Evolutionary conservation across 352 stramenopile species (phyloP).

Genomic region (Pythium utonaiense): DNA sequence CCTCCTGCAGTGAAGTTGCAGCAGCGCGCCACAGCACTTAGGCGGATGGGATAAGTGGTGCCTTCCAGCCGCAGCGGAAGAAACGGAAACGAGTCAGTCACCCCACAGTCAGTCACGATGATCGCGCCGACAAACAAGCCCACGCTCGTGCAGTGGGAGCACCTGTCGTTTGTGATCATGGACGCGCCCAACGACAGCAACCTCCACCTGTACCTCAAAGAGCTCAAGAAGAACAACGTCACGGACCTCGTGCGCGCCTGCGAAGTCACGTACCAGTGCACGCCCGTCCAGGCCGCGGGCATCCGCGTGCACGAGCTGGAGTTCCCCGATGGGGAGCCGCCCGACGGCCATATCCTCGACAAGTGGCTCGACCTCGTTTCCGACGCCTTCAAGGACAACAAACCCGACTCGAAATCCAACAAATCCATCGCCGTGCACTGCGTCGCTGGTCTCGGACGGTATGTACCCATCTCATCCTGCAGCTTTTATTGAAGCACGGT

Average conservation of each 20-base stretch:
- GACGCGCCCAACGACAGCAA: slow-evolving; percentile 96
- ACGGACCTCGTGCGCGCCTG: slow-evolving; percentile 94
- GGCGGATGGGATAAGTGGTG: slow-evolving; percentile 46
- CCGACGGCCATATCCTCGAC: slow-evolving; percentile 91
- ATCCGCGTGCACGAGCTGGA: slow-evolving; percentile 94
- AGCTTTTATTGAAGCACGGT: too few species aligned
- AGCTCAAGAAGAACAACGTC: slow-evolving; percentile 95
- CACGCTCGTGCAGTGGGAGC: slow-evolving; percentile 83
- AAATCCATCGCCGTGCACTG: slow-evolving; percentile 97
- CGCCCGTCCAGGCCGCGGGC: slow-evolving; percentile 90
- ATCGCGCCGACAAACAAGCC: slow-evolving; percentile 85
- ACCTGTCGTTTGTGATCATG: slow-evolving; percentile 98
- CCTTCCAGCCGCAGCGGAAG: background rate
- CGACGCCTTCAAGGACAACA: slow-evolving; percentile 90
- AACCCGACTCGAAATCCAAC: slow-evolving; percentile 54
- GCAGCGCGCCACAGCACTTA: slow-evolving; percentile 10
- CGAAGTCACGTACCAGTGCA: slow-evolving; percentile 92
- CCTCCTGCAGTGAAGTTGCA: background rate
- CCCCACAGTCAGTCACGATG: slow-evolving; percentile 33
- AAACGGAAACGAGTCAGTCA: slow-evolving; percentile 20
- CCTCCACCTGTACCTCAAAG: slow-evolving; percentile 96
- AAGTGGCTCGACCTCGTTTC: slow-evolving; percentile 95
- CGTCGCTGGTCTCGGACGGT: slow-evolving; percentile 95
- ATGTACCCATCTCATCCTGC: slow-evolving; percentile 5
- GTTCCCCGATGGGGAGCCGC: slow-evolving; percentile 95